Percentiles rank a stretch among this genome's conserved stretches.
Evolutionary conservation across 306 rosid genomes (phyloP).

Genomic region (Dryas alaskensis): DNA sequence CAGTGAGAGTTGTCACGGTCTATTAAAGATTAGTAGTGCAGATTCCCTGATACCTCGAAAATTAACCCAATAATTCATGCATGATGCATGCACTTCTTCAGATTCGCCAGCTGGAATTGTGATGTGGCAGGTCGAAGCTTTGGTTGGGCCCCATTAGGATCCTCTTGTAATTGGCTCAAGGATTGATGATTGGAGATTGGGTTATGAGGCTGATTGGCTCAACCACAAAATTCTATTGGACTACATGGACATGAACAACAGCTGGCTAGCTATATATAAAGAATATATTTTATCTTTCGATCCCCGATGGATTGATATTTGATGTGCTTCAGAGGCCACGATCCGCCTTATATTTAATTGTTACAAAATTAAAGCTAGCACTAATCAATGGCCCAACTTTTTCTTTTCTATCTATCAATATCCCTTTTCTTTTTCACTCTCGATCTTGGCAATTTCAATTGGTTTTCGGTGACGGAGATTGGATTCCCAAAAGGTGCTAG

Average conservation of each 20-base stretch:
- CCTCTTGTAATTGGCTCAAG: conserved; percentile 11
- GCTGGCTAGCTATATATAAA: conserved; percentile 23
- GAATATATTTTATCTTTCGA: conserved; percentile 13
- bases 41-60: conserved; percentile 25
- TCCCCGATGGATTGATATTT: conserved; percentile 20
- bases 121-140: background rate
- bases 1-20: conserved; percentile 10
- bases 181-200: conserved; percentile 4
- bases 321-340: background rate
- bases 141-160: conserved; percentile 15
- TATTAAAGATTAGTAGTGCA: background rate
- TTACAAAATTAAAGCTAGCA: conserved; percentile 13
- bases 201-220: background rate
- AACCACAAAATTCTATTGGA: conserved; percentile 10
- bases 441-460: background rate
- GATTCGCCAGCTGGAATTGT: conserved; percentile 53
- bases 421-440: background rate
- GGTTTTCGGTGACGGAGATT: background rate
- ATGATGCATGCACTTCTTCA: conserved; percentile 19
- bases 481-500: background rate
- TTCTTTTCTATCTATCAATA: background rate
- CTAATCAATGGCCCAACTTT: conserved; percentile 12
- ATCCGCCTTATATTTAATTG: conserved; percentile 21
- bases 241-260: conserved; percentile 8
- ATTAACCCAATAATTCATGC: conserved; percentile 38